Conservation (phyloP, 345 rosid genomes). For the Isatis tinctoria region DNA sequence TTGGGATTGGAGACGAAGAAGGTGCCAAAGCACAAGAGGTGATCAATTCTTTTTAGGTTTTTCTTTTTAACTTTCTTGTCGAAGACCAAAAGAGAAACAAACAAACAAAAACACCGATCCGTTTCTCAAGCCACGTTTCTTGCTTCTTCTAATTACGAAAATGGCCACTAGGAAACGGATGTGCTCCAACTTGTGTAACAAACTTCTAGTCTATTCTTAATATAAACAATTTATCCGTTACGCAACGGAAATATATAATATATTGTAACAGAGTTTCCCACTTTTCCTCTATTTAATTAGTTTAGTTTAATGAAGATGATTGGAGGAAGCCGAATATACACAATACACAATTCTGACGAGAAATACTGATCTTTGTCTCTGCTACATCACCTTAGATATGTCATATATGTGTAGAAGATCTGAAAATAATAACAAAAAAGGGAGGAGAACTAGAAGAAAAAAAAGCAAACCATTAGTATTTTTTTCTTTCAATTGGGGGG, state of each 20-base stretch:
- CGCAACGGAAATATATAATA: background rate
- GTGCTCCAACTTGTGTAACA: slow-evolving; percentile 23
- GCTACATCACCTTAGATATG: background rate
- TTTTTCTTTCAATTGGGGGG: slow-evolving; percentile 1
- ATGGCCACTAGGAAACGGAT: slow-evolving; percentile 4
- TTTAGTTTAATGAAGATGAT: background rate
- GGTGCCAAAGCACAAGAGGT: slow-evolving; percentile 50
- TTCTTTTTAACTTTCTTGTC: background rate
- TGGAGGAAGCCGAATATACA: background rate
- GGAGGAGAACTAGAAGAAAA: background rate
- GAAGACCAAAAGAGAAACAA: background rate
- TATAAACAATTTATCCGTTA: background rate
- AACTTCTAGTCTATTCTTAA: background rate
- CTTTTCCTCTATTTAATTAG: background rate
- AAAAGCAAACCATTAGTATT: slow-evolving; percentile 13
- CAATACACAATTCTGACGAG: background rate
- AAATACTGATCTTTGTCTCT: background rate
- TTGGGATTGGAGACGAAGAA: slow-evolving; percentile 15
- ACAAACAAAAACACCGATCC: slow-evolving; percentile 17
- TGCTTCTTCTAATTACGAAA: background rate
- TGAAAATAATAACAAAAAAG: background rate
- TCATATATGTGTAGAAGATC: background rate
- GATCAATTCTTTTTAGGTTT: slow-evolving; percentile 8
- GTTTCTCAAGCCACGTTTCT: slow-evolving; percentile 30
- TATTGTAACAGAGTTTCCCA: background rate